Conservation (phyloP, 2,329 filamentous ascomycete species). For the Colletotrichum tabaci region DNA sequence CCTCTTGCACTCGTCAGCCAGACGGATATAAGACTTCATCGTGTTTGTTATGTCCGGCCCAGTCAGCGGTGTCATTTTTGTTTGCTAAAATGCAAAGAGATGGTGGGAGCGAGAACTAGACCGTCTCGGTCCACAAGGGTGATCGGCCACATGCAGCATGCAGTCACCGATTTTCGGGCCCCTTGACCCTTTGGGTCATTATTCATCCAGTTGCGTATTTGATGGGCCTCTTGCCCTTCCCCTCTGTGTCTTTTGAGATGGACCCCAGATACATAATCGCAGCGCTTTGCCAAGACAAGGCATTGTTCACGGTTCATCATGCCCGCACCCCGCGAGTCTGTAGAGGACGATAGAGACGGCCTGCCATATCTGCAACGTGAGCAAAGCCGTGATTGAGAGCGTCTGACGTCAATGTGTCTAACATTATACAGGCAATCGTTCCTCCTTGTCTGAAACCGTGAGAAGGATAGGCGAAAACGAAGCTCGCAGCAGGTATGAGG, state of each 20-base stretch:
- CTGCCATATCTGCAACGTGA: slow-evolving; percentile 29
- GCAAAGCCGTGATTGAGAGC: background rate
- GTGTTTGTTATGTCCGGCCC: slow-evolving; percentile 29
- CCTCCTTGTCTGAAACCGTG: slow-evolving; percentile 24
- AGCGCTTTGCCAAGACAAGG: background rate
- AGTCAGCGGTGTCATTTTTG: slow-evolving; percentile 16
- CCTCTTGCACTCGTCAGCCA: slow-evolving; percentile 30
- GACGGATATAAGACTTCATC: slow-evolving; percentile 34
- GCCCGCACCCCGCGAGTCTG: background rate
- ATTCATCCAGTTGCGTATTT: slow-evolving; percentile 36
- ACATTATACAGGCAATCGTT: slow-evolving; percentile 12
- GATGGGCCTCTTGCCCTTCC: slow-evolving; percentile 17
- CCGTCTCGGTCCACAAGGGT: slow-evolving; percentile 27
- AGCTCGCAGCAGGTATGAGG: slow-evolving; percentile 54
- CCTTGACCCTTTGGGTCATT: slow-evolving; percentile 17
- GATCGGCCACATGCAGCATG: slow-evolving; percentile 39
- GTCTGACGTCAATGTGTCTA: background rate
- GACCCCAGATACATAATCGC: slow-evolving; percentile 7
- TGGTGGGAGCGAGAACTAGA: slow-evolving; percentile 34
- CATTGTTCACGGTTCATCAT: slow-evolving; percentile 25
- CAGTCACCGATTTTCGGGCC: slow-evolving; percentile 36
- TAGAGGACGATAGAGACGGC: background rate
- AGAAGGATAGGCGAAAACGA: slow-evolving; percentile 56
- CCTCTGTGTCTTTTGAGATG: slow-evolving; percentile 9
- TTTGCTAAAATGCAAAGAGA: slow-evolving; percentile 20